Evolutionary conservation across 2,329 filamentous ascomycete species (phyloP), one percentile per base, ranked within the genome.

Genomic region (Alternaria conjuncta): DNA sequence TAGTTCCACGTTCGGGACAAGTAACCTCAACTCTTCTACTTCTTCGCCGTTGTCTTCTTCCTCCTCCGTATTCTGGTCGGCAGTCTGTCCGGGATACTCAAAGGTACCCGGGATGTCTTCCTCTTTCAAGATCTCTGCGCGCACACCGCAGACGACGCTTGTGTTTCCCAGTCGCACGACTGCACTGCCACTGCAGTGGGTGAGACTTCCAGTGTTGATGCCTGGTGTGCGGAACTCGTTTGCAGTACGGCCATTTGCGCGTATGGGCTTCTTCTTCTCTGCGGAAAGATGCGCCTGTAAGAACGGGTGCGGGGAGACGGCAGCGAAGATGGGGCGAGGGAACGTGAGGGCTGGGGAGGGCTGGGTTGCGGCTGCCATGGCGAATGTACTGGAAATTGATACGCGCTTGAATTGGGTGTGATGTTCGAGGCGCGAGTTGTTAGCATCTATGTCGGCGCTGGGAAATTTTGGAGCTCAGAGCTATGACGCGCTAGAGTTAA

Each of bases 1-100:
- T 30, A 99, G 84, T 77, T 97, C 96, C 59, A 99, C 88, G 76
- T 99, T 99, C 3, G 96, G 95, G 3, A 99, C 94, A 3, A 99
- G 83, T 13, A 99, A 83, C 73, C 93, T 89, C 45, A 89, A 79
- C 6, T 81, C 78, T 25, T 83, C 82, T 23, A 87, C 74, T 51
- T 85, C 77, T 45, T 72, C 69, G 2, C 50, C 46, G 7, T 75
- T 72, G 6, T 73, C 69, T 5, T 71, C 68, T 1, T 72, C 68
- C 1, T 64, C 64, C 2, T 64, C 67, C 5, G 57, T 59, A 4
- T 73, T 68, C 20, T 73, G 66, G 2, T 67, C 66, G 6, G 71
- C 65, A 4, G 58, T 57, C 2, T 62, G 57, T 5, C 60, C 67
- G 5, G 61, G 57, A 11, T 64, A 65, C 41, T 79, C 62, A 71